Evolutionary conservation across 306 rosid genomes (phyloP).

Genomic region (Comarum palustre): DNA sequence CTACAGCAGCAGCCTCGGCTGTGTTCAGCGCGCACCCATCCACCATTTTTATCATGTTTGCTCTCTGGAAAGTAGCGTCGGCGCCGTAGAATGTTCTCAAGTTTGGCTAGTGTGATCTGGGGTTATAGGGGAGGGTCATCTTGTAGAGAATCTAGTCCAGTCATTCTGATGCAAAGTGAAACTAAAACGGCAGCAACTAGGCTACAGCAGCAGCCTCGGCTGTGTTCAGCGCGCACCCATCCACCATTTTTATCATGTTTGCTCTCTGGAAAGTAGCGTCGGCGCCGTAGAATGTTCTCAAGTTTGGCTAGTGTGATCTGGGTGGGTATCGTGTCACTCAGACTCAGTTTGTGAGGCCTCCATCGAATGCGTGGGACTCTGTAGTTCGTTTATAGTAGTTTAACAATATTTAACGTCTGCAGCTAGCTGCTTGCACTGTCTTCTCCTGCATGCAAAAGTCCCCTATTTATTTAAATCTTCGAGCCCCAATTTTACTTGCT

Average conservation of each 20-base stretch:
- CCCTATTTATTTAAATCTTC: neutral
- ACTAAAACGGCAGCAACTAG: neutral
- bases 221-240: neutral
- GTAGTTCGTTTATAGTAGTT: neutral
- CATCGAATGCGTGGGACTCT: neutral
- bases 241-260: no score
- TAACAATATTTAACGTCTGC: neutral
- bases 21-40: neutral
- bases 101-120: neutral
- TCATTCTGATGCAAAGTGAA: neutral
- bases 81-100: constrained; percentile 4
- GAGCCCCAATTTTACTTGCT: neutral
- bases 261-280: neutral
- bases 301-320: neutral
- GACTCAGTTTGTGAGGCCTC: neutral
- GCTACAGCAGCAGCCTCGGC: neutral
- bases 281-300: constrained; percentile 5
- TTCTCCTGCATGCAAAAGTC: neutral
- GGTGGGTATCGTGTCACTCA: constrained; percentile 1
- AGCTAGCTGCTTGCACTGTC: neutral
- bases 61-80: constrained; percentile 1
- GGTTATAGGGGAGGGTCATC: neutral
- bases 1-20: neutral
- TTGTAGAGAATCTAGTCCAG: no score
- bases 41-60: no score